Evolutionary conservation across 306 rosid species (phyloP).

Genomic region (Vachellia collinsii): DNA sequence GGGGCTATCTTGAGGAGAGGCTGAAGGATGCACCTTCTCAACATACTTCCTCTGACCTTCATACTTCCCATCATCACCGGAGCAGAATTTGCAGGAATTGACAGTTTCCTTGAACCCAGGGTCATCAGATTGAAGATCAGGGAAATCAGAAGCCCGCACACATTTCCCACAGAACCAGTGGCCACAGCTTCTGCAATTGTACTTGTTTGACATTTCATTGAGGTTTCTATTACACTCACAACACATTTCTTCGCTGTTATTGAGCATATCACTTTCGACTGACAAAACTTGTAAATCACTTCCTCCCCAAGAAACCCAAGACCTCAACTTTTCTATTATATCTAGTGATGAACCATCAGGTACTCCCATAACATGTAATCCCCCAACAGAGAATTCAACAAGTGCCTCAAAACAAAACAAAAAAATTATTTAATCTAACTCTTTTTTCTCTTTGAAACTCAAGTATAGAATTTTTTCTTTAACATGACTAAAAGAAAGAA

Average conservation of each 20-base stretch:
- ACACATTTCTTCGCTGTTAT: constrained; percentile 62
- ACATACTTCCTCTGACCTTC: constrained; percentile 30
- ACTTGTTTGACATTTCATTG: constrained; percentile 44
- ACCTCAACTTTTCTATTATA: constrained; percentile 73
- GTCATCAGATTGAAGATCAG: constrained; percentile 45
- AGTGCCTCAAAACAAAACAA: constrained; percentile 31
- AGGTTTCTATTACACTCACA: constrained; percentile 63
- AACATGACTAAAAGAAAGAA: constrained; percentile 37
- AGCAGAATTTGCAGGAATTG: constrained; percentile 74
- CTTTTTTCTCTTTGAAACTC: constrained; percentile 40
- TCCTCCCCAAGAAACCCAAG: constrained; percentile 67
- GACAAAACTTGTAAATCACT: constrained; percentile 37
- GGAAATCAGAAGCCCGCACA: constrained; percentile 53
- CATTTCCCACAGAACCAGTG: constrained; percentile 76
- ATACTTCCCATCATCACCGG: constrained; percentile 36
- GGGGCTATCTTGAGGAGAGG: constrained; percentile 86
- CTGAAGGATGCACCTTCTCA: constrained; percentile 88
- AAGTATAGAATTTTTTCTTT: constrained; percentile 39
- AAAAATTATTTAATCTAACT: constrained; percentile 25
- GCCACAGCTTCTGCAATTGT: constrained; percentile 74
- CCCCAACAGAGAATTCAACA: constrained; percentile 47
- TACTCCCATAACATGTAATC: constrained; percentile 80
- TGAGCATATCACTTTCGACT: constrained; percentile 9
- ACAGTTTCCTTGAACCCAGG: constrained; percentile 39
- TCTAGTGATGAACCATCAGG: constrained; percentile 80